Conservation (phyloP, 2,329 filamentous ascomycete species). For the Elsinoe perseae region DNA sequence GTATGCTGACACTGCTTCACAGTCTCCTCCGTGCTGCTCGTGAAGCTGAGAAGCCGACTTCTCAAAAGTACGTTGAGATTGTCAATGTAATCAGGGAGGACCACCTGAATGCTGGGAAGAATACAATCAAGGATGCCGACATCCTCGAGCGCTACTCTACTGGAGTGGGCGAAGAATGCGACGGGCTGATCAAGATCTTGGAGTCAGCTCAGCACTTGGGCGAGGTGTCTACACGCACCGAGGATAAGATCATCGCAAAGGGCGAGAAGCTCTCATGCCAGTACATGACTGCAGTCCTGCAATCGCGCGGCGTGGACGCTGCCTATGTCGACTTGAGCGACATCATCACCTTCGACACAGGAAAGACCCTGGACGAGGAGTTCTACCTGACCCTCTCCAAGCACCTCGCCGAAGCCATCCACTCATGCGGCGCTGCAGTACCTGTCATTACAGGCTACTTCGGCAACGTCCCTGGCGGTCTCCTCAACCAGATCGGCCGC, state of each 20-base stretch:
- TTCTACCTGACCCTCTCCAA: conserved; percentile 41
- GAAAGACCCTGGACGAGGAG: conserved; percentile 37
- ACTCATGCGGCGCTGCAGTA: conserved; percentile 37
- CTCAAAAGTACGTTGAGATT: conserved; percentile 58
- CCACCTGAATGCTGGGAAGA: conserved; percentile 65
- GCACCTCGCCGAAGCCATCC: conserved; percentile 36
- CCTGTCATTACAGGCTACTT: conserved; percentile 76
- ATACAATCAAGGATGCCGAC: conserved; percentile 33
- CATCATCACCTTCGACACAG: conserved; percentile 55
- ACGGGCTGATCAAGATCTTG: conserved; percentile 67
- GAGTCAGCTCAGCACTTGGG: conserved; percentile 53
- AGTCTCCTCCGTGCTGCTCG: conserved; percentile 42
- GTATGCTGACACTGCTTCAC: background rate
- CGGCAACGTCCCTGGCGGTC: conserved; percentile 80
- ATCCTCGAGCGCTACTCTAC: conserved; percentile 49
- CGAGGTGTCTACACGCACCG: conserved; percentile 44
- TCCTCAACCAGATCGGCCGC: conserved; percentile 85
- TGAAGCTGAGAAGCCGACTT: conserved; percentile 36
- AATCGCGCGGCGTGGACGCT: conserved; percentile 72
- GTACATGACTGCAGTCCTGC: conserved; percentile 78
- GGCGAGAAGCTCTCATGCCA: conserved; percentile 93
- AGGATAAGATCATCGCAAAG: conserved; percentile 76
- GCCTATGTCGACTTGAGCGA: conserved; percentile 88
- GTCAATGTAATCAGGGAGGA: conserved; percentile 76
- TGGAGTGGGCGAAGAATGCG: conserved; percentile 71